phyloP scores from a whole-genome alignment of 306 rosid genomes.

The Psophocarpus tetragonolobus region DNA sequence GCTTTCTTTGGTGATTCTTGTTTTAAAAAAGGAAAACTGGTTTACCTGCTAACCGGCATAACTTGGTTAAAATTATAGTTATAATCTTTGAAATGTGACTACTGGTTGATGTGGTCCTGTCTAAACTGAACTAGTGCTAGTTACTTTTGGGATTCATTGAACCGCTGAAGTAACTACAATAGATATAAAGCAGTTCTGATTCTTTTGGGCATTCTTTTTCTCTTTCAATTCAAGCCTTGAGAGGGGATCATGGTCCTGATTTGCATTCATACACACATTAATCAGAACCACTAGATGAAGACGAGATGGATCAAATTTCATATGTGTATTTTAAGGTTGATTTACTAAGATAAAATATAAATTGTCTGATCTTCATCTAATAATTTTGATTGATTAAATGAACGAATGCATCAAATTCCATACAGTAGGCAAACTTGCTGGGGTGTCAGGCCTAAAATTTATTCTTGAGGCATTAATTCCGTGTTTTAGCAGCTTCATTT shows the following conservation, averaged over 20 bases:
- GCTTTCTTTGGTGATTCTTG: constrained; percentile 19
- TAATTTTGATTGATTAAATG: neutral
- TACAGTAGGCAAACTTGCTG: neutral
- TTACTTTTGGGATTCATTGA: neutral
- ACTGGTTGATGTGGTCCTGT: neutral
- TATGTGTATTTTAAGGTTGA: neutral
- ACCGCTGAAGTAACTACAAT: neutral
- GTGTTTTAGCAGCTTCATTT: neutral
- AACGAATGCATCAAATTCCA: no score
- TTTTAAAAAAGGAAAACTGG: neutral
- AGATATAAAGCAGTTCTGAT: neutral
- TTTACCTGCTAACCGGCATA: constrained; percentile 26
- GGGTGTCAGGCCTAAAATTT: neutral
- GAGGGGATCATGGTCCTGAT: neutral
- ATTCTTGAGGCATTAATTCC: neutral
- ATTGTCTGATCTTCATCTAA: neutral
- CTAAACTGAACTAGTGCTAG: neutral
- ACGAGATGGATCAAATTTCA: neutral
- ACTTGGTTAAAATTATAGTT: neutral
- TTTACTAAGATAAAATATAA: neutral
- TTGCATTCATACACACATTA: neutral
- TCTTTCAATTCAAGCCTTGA: neutral
- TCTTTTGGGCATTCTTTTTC: neutral
- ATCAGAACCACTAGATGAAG: neutral
- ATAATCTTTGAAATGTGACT: neutral